Conservation (phyloP, 2,329 filamentous ascomycete genomes). For the Lithohypha guttulata region DNA sequence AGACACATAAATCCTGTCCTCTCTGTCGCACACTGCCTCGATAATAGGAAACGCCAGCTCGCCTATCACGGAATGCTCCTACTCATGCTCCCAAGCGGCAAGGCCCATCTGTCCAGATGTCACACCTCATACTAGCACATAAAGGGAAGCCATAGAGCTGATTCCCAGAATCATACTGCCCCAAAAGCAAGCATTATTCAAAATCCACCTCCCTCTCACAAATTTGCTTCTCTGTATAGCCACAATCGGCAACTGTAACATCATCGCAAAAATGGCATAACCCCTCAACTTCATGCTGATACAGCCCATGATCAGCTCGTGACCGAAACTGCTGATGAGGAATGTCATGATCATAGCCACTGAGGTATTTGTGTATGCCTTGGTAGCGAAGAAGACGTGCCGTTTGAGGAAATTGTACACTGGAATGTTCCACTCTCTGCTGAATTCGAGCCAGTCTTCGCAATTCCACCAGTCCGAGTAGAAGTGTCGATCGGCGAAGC, state of each 20-base stretch:
- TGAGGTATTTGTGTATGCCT: conserved; percentile 62
- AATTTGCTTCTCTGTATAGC: conserved; percentile 71
- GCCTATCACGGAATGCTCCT: too few relatives aligned
- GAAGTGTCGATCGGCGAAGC: conserved; percentile 88
- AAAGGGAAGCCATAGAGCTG: conserved; percentile 56
- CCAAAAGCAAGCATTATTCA: conserved; percentile 90
- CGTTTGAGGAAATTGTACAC: conserved; percentile 91
- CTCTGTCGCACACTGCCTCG: too few relatives aligned
- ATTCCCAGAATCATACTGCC: conserved; percentile 80
- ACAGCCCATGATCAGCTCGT: conserved; percentile 94
- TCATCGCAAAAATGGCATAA: conserved; percentile 89
- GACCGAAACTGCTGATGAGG: conserved; percentile 74
- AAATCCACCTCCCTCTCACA: conserved; percentile 61
- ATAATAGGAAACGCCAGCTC: too few relatives aligned
- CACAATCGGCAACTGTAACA: conserved; percentile 94
- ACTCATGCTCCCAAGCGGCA: too few relatives aligned
- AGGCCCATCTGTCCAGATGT: neutral
- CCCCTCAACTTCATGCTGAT: conserved; percentile 94
- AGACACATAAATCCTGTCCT: too few relatives aligned
- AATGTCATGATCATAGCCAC: conserved; percentile 85
- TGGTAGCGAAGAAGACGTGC: conserved; percentile 81
- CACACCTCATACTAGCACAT: conserved; percentile 42
- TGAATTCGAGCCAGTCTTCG: conserved; percentile 68
- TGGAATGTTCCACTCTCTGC: conserved; percentile 92
- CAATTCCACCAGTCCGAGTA: conserved; percentile 67